These are phyloP conservation scores for Suillus paluster DNA, from an alignment of 768 basidiomycete genomes.

Conservation along the genomic window DNA sequence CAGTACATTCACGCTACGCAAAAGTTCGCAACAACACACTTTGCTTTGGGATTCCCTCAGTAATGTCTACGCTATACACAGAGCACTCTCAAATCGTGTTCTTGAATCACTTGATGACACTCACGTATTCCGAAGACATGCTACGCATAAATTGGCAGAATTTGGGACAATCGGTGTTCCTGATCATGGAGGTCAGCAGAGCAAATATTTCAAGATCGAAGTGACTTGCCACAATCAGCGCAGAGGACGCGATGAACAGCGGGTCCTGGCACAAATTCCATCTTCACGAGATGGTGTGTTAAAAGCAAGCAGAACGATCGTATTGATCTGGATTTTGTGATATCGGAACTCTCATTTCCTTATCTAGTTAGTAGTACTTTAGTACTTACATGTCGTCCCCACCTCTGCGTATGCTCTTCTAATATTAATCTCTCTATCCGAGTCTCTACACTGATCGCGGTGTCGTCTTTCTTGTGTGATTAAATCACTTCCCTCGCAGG, in stretches of 20 bases:
- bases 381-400: too few relatives aligned
- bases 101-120: constrained; percentile 29
- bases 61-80: constrained; percentile 82
- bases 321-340: neutral
- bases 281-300: constrained; percentile 30
- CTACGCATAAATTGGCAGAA: constrained; percentile 90
- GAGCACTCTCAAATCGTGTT: neutral
- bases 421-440: neutral
- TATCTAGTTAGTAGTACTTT: too few relatives aligned
- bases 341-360: neutral
- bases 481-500: neutral
- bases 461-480: too few relatives aligned
- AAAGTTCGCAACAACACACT: constrained; percentile 44
- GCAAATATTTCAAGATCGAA: neutral
- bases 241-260: constrained; percentile 85
- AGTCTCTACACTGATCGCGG: neutral
- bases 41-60: constrained; percentile 97
- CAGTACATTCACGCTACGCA: neutral
- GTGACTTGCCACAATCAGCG: constrained; percentile 78
- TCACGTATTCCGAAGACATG: constrained; percentile 86
- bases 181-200: constrained; percentile 31
- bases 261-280: constrained; percentile 81
- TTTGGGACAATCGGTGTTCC: constrained; percentile 89
- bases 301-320: neutral
- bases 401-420: neutral